Evolutionary conservation across 306 rosid species (phyloP), one percentile per base, ranked within the genome.

Genomic region (Nissolia schottii): DNA sequence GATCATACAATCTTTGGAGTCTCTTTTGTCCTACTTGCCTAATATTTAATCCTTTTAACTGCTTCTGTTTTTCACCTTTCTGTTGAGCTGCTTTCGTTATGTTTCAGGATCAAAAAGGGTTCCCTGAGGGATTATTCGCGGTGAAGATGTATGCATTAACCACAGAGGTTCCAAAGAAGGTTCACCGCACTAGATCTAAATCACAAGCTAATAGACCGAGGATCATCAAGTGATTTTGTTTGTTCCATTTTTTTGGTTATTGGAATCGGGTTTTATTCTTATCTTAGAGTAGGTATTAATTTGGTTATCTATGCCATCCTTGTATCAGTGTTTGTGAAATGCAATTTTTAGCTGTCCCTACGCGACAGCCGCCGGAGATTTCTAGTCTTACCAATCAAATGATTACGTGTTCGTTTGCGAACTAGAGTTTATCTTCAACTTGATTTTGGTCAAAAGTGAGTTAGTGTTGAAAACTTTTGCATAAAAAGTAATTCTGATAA

Each of bases 141-240:
- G 99, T 94, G 77, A 94, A 91, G 88, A 94, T 91, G 86, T 91
- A 94, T 74, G 99, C 96, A 40, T 81, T 94, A 78, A 82, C 82
- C 19, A 82, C 87, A 0, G 96, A 94, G 0, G 54, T 69, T 71
- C 96, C 95, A 15, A 91, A 82, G 90, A 86, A 75, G 91, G 77
- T 68, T 62, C 82, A 64, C 27, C 79, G 79, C 13, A 27, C 82
- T 35, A 87, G 80, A 84, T 86, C 89, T 65, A 87, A 87, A 75
- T 77, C 64, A 73, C 77, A 74, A 57, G 71, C 82, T 61, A 91
- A 94, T 74, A 86, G 86, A 77, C 98, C 98, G 29, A 27, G 84
- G 76, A 83, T 85, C 76, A 94, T 91, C 78, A 81, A 76, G 87
- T 94, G 89, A 91, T 59, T 32, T 27, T 67, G 22, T 61, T 23